Percentiles rank a stretch among this genome's conserved stretches.
Evolutionary conservation across 768 basidiomycete species (phyloP).

Genomic region (Asterophora parasitica): DNA sequence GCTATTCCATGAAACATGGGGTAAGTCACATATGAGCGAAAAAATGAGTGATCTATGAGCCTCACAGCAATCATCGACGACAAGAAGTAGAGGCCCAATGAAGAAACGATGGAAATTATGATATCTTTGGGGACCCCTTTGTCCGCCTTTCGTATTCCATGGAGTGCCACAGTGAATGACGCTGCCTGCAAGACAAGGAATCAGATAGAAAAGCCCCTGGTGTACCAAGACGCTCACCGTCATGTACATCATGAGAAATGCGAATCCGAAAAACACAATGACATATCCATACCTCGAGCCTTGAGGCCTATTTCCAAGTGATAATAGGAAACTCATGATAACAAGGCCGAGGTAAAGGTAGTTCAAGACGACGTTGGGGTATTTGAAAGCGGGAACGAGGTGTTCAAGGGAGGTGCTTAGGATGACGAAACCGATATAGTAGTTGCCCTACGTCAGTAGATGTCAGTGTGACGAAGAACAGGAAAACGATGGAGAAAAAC

Average conservation of each 20-base stretch:
- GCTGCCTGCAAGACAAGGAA: conserved; percentile 42
- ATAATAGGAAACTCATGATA: conserved; percentile 81
- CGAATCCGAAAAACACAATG: conserved; percentile 81
- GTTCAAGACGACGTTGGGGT: conserved; percentile 73
- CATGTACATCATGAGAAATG: conserved; percentile 91
- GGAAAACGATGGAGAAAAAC: conserved; percentile 18
- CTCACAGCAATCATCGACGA: conserved; percentile 80
- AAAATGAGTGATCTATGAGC: conserved; percentile 29
- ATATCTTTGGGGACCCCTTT: conserved; percentile 34
- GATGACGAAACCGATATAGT: conserved; percentile 84
- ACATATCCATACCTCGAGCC: conserved; percentile 89
- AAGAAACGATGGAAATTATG: conserved; percentile 79
- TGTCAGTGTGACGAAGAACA: neutral
- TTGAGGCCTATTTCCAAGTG: conserved; percentile 89
- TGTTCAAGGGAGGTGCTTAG: conserved; percentile 73
- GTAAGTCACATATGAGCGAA: too few species aligned
- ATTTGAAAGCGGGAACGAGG: conserved; percentile 46
- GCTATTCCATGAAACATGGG: conserved; percentile 38
- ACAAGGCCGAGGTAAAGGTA: conserved; percentile 88
- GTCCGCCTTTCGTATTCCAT: conserved; percentile 64
- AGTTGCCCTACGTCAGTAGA: conserved; percentile 57
- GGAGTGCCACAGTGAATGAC: conserved; percentile 80
- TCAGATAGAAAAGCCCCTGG: neutral
- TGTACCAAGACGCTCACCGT: conserved; percentile 46
- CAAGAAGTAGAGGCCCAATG: conserved; percentile 83